Evolutionary conservation across 208 protist species (phyloP).

Genomic region (Crithidia acanthocephali): DNA sequence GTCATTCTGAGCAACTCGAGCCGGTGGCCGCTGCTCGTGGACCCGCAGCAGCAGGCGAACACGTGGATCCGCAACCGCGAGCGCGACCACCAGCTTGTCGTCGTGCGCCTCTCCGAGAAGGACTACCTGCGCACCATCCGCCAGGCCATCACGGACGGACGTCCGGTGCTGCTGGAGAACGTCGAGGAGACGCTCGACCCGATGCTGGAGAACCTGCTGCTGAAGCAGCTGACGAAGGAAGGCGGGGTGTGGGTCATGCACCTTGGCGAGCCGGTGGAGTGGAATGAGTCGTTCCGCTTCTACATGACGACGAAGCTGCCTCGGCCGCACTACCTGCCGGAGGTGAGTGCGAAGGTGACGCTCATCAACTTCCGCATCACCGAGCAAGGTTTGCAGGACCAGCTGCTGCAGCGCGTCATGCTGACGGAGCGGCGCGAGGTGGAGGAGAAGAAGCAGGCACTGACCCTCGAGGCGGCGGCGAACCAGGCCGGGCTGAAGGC

Average conservation of each 20-base stretch:
- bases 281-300: conserved; percentile 95
- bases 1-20: conserved; percentile 93
- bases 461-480: conserved; percentile 92
- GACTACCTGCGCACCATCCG: conserved; percentile 91
- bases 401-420: conserved; percentile 96
- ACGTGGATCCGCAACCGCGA: conserved; percentile 95
- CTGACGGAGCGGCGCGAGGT: conserved; percentile 94
- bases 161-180: conserved; percentile 96
- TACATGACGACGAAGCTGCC: conserved; percentile 99
- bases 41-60: conserved; percentile 96
- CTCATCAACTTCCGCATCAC: conserved; percentile 98
- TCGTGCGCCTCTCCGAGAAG: conserved; percentile 79
- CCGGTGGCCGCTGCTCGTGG: conserved; percentile 94
- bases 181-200: conserved; percentile 97
- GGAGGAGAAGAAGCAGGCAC: conserved; percentile 96
- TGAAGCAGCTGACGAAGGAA: conserved; percentile 94
- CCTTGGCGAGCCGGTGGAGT: conserved; percentile 97
- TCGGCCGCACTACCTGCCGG: conserved; percentile 97
- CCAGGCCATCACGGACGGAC: conserved; percentile 93
- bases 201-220: conserved; percentile 97
- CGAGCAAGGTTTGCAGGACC: conserved; percentile 95
- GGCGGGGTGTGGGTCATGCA: conserved; percentile 92
- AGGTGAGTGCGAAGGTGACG: conserved; percentile 97
- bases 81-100: conserved; percentile 82
- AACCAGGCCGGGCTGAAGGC: conserved; percentile 90